Conservation (phyloP, 1,284 basidiomycete genomes). For the Phlebopus sp. region DNA sequence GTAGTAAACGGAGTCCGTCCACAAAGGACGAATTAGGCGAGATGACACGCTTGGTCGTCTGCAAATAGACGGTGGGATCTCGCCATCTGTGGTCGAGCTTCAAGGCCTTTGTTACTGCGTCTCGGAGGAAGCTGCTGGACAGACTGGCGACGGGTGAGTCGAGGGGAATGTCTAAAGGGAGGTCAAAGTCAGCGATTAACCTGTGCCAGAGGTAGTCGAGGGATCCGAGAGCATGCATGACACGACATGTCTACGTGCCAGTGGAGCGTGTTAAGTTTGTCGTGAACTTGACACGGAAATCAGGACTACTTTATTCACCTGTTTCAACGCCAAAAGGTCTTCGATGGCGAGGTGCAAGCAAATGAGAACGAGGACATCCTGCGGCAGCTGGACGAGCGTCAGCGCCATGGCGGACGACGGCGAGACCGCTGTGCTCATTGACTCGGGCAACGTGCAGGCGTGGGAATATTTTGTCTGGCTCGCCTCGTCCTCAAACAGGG, state of each 20-base stretch:
- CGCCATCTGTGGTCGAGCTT: constrained; percentile 54
- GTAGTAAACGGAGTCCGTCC: constrained; percentile 22
- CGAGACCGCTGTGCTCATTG: constrained; percentile 3
- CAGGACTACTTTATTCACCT: constrained; percentile 33
- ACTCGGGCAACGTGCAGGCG: constrained; percentile 14
- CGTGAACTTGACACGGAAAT: not conserved
- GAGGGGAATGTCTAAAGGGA: constrained; percentile 37
- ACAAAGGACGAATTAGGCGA: constrained; percentile 18
- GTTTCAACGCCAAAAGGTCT: constrained; percentile 47
- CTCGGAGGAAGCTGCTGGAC: constrained; percentile 34
- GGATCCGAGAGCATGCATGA: constrained; percentile 40
- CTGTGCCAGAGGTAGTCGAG: constrained; percentile 24
- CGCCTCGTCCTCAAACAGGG: constrained; percentile 10
- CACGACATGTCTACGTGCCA: constrained; percentile 53
- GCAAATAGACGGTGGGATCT: constrained; percentile 34
- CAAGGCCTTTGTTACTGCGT: constrained; percentile 40
- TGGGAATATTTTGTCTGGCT: constrained; percentile 5
- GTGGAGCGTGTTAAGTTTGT: constrained; percentile 12
- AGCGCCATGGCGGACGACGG: constrained; percentile 6
- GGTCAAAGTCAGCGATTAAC: constrained; percentile 18
- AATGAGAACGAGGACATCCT: constrained; percentile 38
- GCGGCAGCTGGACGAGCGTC: constrained; percentile 34
- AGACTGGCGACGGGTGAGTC: constrained; percentile 27
- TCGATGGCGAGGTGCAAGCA: constrained; percentile 32
- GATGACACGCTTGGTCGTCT: constrained; percentile 34